Percentiles rank a stretch among this genome's conserved stretches.
These are phyloP conservation scores for Secale cereale DNA, from an alignment of 176 grass and related monocot species.

Conservation along the genomic window DNA sequence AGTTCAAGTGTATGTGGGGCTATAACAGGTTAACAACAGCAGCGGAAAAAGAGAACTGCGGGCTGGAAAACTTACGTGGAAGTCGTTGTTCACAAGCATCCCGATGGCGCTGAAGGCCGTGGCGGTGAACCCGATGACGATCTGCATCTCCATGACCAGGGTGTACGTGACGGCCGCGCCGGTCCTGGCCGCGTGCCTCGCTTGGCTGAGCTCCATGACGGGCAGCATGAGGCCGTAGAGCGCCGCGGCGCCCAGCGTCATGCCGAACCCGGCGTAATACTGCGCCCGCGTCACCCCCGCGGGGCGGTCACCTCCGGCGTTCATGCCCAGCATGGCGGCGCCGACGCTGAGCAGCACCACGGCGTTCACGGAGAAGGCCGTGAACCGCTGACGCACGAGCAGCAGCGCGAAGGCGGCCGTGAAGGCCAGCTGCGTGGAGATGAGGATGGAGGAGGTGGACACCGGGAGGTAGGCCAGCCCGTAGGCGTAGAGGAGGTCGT, in stretches of 20 bases:
- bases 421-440: slow-evolving; percentile 84
- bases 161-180: slow-evolving; percentile 44
- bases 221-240: slow-evolving; percentile 58
- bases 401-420: slow-evolving; percentile 69
- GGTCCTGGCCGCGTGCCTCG: slow-evolving; percentile 38
- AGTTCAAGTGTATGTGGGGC: background rate
- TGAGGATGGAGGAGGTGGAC: slow-evolving; percentile 72
- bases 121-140: slow-evolving; percentile 60
- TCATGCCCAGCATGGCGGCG: slow-evolving; percentile 64
- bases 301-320: slow-evolving; percentile 44
- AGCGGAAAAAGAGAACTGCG: background rate
- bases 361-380: slow-evolving; percentile 67
- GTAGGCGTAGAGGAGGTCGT: slow-evolving; percentile 72
- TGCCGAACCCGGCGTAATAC: slow-evolving; percentile 64
- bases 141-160: slow-evolving; percentile 83
- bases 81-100: slow-evolving; percentile 75
- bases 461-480: slow-evolving; percentile 67
- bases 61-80: slow-evolving; percentile 44
- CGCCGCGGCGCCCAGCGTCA: slow-evolving; percentile 62
- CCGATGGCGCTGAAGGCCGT: slow-evolving; percentile 55
- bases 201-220: slow-evolving; percentile 66
- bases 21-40: background rate
- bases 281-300: slow-evolving; percentile 37
- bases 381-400: slow-evolving; percentile 68
- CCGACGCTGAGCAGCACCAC: slow-evolving; percentile 65